phyloP scores from a whole-genome alignment of 305 asterid genomes.

The Rubia balearica region DNA sequence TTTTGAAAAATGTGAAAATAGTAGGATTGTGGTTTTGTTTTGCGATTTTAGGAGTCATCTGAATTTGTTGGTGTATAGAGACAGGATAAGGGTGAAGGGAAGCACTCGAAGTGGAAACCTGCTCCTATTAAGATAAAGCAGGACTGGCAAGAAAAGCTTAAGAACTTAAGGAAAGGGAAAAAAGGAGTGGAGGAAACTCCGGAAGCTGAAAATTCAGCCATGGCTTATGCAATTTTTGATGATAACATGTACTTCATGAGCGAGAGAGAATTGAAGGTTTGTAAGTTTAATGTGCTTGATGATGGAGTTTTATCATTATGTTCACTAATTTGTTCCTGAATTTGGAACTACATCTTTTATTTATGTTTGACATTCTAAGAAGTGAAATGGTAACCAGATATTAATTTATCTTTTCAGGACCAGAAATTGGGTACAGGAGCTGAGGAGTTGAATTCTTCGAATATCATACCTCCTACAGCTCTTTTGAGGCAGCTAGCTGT shows the following conservation, averaged over 20 bases:
- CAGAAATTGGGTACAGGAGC: slow-evolving; percentile 33
- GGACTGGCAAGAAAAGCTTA: slow-evolving; percentile 85
- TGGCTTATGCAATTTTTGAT: slow-evolving; percentile 86
- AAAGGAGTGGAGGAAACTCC: slow-evolving; percentile 49
- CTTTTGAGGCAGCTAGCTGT: slow-evolving; percentile 81
- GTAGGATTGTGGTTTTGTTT: neutral
- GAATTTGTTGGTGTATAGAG: slow-evolving; percentile 9
- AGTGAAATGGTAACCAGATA: neutral
- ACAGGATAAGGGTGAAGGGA: slow-evolving; percentile 34
- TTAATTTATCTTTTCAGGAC: slow-evolving; percentile 34
- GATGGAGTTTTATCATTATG: neutral
- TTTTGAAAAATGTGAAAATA: neutral
- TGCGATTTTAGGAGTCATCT: neutral
- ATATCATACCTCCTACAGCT: slow-evolving; percentile 60
- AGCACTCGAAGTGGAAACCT: slow-evolving; percentile 47
- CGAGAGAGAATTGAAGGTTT: slow-evolving; percentile 59
- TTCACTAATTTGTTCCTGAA: neutral
- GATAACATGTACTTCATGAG: slow-evolving; percentile 65
- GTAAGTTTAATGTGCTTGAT: slow-evolving; percentile 16
- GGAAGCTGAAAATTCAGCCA: slow-evolving; percentile 54
- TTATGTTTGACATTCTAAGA: neutral
- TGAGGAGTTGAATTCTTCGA: slow-evolving; percentile 43
- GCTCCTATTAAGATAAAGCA: slow-evolving; percentile 68
- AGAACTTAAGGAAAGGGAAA: slow-evolving; percentile 66
- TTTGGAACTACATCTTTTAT: neutral